Base-by-base conservation (phyloP, 257 asterid species). In the Ehretia macrophylla region DNA sequence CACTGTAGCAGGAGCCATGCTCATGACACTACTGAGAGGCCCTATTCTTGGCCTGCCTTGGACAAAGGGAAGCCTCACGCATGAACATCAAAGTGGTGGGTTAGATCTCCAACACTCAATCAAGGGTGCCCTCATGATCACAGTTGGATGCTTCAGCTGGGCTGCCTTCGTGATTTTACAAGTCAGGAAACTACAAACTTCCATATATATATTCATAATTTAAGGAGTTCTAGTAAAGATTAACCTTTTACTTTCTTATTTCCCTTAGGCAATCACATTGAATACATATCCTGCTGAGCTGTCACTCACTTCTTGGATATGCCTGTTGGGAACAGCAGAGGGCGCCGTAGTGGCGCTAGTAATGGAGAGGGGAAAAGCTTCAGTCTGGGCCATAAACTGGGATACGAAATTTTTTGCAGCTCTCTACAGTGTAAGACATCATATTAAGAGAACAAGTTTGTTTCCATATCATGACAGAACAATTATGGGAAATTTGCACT, bases 1-100 rank as follows among this genome's bases (percentile, higher is more conserved):
- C 4, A 89, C 99, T 0, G 85, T 93, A 0, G 99, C 79, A 13
- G 99, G 99, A 53, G 99, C 99, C 62, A 93, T 93, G 99, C 58
- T 93, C 70, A 93, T 93, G 99, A 93, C 97, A 0, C 54, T 93
- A 11, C 70, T 89, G n/a, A 69, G 58, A 38, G 99, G 99, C 32
- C 97, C 97, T 0, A 27, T 73, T 27, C 42, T 93, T 5, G 65
- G 65, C 13, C 70, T 93, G 1, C 94, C 94, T 8, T 89, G 99
- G 99, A 83, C 96, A 0, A 75, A 65, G 32, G 75, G 42, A 37
- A 56, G 60, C 32, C 17, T 12, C 32, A 65, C 4, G 44, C 72
- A 59, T 8, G 61, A 65, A 4, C 78, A 68, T 42, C 83, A 62
- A 54, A 76, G 68, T 14, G 63, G 67, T 18, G 74, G 68, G 67